A percentile compares a stretch with the other conserved stretches of the same genome.
These are phyloP conservation scores for Sugiyamaella castrensis DNA, from an alignment of 1,139 yeast species.

Conservation along the genomic window DNA sequence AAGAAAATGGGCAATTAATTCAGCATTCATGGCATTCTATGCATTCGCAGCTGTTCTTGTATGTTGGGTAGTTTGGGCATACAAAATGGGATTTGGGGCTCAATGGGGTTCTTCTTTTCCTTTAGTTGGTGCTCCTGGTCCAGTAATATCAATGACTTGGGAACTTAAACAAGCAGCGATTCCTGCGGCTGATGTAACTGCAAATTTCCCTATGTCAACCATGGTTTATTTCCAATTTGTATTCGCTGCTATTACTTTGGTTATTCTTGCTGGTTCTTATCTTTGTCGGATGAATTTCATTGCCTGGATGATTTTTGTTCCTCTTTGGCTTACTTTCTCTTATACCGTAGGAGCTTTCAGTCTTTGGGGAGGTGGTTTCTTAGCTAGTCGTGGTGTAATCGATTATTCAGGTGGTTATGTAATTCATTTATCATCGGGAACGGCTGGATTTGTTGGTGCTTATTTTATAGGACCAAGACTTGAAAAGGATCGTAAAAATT, in stretches of 20 bases:
- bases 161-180: constrained; percentile 12
- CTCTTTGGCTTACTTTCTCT: constrained; percentile 12
- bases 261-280: constrained; percentile 10
- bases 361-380: constrained; percentile 14
- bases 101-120: constrained; percentile 8
- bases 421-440: constrained; percentile 11
- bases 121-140: constrained; percentile 12
- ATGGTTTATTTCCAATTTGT: constrained; percentile 14
- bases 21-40: constrained; percentile 12
- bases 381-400: constrained; percentile 10
- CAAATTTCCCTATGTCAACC: constrained; percentile 12
- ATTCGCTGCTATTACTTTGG: constrained; percentile 11
- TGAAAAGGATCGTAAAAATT: constrained; percentile 5
- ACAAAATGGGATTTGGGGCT: constrained; percentile 11
- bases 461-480: constrained; percentile 11
- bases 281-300: constrained; percentile 11
- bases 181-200: constrained; percentile 8
- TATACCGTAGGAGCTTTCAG: constrained; percentile 14
- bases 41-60: constrained; percentile 13
- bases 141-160: constrained; percentile 11
- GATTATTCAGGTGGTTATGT: constrained; percentile 14
- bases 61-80: constrained; percentile 12
- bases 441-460: constrained; percentile 11
- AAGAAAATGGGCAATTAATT: constrained; percentile 13
- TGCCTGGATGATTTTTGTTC: constrained; percentile 13